Percentiles rank a stretch among this genome's conserved stretches.
Evolutionary conservation across 768 basidiomycete species (phyloP).

Genomic region (Rhodosporidiobolus odoratus): DNA sequence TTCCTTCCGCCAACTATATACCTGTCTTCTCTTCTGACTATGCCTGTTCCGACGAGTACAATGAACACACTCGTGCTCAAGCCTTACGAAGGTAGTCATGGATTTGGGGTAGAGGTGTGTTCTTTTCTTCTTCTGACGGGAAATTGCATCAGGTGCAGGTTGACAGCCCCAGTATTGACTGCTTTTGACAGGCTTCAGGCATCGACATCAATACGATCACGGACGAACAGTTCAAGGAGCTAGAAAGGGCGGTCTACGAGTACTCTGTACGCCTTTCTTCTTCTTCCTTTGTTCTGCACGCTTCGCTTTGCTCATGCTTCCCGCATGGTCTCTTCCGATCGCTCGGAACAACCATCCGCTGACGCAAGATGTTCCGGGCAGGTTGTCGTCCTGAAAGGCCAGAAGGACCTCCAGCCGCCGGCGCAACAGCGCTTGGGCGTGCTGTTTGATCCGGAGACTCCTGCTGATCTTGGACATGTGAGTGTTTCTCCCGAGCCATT

Average conservation of each 20-base stretch:
- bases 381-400: slow-evolving; percentile 4
- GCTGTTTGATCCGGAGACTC: slow-evolving; percentile 5
- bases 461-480: slow-evolving; percentile 9
- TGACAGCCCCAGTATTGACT: neutral
- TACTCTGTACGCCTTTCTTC: neutral
- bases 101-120: neutral
- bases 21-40: no score
- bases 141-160: neutral
- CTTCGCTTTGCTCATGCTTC: no score
- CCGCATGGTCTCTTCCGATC: no score
- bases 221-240: slow-evolving; percentile 8
- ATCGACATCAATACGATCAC: neutral
- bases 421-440: neutral
- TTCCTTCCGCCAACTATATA: neutral
- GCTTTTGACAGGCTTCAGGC: neutral
- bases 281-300: no score
- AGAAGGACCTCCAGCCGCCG: neutral
- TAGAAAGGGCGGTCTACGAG: slow-evolving; percentile 1
- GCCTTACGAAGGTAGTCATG: neutral
- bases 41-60: neutral
- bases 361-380: neutral
- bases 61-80: neutral
- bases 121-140: neutral
- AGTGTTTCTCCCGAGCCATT: neutral
- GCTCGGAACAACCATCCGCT: neutral